Conservation (phyloP, 768 basidiomycete species). For the Mycena epipterygia region DNA sequence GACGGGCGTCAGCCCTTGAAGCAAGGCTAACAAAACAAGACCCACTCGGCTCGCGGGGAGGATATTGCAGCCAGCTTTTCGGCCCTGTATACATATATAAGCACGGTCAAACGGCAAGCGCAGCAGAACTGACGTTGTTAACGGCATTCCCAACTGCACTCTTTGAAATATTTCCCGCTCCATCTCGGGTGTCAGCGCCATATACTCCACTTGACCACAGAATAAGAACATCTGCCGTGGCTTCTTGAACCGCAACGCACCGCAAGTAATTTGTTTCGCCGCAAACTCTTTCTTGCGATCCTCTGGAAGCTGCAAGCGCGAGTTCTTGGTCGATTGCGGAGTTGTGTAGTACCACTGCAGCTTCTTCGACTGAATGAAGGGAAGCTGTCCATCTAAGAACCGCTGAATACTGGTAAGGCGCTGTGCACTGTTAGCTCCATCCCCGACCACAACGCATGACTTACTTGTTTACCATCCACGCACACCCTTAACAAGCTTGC, state of each 20-base stretch:
- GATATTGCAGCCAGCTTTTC: slow-evolving; percentile 87
- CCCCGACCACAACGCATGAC: slow-evolving; percentile 35
- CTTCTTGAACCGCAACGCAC: slow-evolving; percentile 53
- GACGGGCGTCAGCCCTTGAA: slow-evolving; percentile 6
- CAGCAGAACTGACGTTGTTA: slow-evolving; percentile 67
- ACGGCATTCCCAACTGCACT: slow-evolving; percentile 83
- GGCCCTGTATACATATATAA: slow-evolving; percentile 38
- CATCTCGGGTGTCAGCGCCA: slow-evolving; percentile 60
- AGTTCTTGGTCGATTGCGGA: slow-evolving; percentile 58
- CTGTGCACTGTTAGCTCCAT: slow-evolving; percentile 46
- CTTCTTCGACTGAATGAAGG: slow-evolving; percentile 57
- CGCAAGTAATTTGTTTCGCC: slow-evolving; percentile 74
- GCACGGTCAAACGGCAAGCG: neutral
- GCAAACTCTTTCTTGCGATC: slow-evolving; percentile 65
- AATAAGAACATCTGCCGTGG: neutral
- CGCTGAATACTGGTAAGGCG: slow-evolving; percentile 64
- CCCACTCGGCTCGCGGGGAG: slow-evolving; percentile 73
- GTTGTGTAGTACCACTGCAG: slow-evolving; percentile 75
- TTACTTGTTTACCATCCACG: slow-evolving; percentile 88
- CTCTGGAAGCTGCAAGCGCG: slow-evolving; percentile 67
- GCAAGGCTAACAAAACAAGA: neutral
- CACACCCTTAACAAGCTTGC: slow-evolving; percentile 53
- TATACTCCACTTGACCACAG: slow-evolving; percentile 72
- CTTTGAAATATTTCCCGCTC: slow-evolving; percentile 89
- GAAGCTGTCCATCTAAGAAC: slow-evolving; percentile 80